Evolutionary conservation across 1,284 basidiomycete genomes (phyloP).

Genomic region (Ceratobasidium sp.): DNA sequence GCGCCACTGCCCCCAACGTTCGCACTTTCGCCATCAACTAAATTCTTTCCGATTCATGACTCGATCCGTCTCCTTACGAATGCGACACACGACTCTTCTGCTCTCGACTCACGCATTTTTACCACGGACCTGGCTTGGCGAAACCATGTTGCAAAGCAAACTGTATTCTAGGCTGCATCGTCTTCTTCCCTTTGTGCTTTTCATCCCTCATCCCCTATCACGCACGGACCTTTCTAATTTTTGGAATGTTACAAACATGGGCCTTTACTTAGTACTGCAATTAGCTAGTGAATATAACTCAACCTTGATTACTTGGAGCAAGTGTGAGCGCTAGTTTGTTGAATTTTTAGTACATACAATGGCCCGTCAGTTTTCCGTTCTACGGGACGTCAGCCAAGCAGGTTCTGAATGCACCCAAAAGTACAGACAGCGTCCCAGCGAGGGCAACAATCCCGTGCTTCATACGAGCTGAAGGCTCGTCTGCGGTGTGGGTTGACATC

Average conservation of each 20-base stretch:
- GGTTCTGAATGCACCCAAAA: conserved; percentile 31
- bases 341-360: conserved; percentile 24
- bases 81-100: conserved; percentile 7
- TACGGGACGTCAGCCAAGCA: conserved; percentile 26
- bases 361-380: conserved; percentile 46
- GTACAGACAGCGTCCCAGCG: conserved; percentile 39
- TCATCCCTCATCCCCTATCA: neutral
- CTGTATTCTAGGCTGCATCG: conserved; percentile 34
- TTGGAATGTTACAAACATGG: conserved; percentile 12
- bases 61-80: conserved; percentile 13
- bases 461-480: conserved; percentile 42
- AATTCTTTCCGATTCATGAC: conserved; percentile 5
- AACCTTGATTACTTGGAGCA: neutral
- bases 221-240: conserved; percentile 26
- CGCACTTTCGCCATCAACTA: conserved; percentile 26
- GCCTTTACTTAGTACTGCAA: neutral
- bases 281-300: conserved; percentile 22
- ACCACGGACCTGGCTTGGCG: conserved; percentile 20
- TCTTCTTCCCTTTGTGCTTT: neutral
- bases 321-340: neutral
- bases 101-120: conserved; percentile 18
- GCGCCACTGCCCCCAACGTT: conserved; percentile 31
- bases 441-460: conserved; percentile 29
- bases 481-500: conserved; percentile 45
- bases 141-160: conserved; percentile 1